phyloP scores from a whole-genome alignment of 495 filamentous ascomycete genomes.

The Tuber magnatum region DNA sequence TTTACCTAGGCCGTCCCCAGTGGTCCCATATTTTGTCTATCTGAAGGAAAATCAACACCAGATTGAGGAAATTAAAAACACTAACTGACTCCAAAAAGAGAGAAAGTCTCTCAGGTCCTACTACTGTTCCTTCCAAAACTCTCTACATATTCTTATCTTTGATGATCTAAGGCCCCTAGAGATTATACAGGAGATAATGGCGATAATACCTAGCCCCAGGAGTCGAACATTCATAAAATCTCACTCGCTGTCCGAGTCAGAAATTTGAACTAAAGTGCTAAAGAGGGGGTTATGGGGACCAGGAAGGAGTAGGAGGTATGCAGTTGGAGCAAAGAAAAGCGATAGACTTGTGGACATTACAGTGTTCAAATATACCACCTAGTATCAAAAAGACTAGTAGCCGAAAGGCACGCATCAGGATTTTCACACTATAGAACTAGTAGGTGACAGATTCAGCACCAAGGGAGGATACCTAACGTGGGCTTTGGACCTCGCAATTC shows the following conservation, averaged over 20 bases:
- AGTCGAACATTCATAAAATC: not conserved
- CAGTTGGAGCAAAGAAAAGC: not conserved
- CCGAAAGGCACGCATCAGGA: too few relatives aligned
- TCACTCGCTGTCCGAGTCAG: not conserved
- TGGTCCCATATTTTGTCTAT: not conserved
- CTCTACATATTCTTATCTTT: not conserved
- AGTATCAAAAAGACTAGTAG: not conserved
- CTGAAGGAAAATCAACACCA: not conserved
- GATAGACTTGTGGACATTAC: not conserved
- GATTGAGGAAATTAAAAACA: not conserved
- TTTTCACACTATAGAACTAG: not conserved
- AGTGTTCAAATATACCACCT: not conserved
- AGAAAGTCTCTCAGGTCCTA: not conserved
- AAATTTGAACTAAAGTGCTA: not conserved
- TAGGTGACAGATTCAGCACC: not conserved
- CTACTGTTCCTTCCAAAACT: not conserved
- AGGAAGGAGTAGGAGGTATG: not conserved
- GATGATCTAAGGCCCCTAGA: not conserved
- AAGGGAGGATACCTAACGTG: not conserved
- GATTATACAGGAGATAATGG: rapidly evolving
- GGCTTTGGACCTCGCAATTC: not conserved
- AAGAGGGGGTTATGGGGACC: not conserved
- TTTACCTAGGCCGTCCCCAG: not conserved
- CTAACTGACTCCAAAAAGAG: not conserved
- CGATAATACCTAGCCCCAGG: not conserved